Conservation (phyloP, 73 alveolate genomes). For the Effrenium voratum region DNA sequence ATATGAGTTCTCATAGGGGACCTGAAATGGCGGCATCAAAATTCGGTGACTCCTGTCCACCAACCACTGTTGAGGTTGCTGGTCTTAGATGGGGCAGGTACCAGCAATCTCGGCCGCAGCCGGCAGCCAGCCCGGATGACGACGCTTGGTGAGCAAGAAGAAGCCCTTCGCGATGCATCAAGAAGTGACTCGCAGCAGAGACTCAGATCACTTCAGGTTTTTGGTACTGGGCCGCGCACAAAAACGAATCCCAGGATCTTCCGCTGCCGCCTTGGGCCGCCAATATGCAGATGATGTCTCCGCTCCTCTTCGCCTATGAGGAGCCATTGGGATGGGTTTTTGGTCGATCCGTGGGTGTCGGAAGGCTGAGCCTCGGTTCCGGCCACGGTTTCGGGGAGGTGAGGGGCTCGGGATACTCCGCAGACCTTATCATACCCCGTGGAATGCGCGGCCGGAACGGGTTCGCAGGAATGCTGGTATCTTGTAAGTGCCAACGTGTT, state of each 20-base stretch:
- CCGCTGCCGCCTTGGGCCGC: slow-evolving; percentile 94
- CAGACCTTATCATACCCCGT: too few species aligned
- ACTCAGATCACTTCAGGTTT: neutral
- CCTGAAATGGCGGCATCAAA: too few species aligned
- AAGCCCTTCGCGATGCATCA: neutral
- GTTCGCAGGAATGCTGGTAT: too few species aligned
- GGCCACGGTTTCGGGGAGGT: too few species aligned
- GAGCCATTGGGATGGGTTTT: neutral
- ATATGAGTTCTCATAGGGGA: too few species aligned
- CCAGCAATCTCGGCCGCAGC: slow-evolving; percentile 69
- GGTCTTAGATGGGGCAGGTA: slow-evolving; percentile 59
- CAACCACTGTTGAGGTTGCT: too few species aligned
- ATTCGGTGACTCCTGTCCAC: too few species aligned
- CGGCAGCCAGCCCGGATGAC: slow-evolving; percentile 56
- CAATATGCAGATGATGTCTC: slow-evolving; percentile 94
- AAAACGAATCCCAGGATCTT: neutral
- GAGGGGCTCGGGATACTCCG: too few species aligned
- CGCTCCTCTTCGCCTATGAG: slow-evolving; percentile 83
- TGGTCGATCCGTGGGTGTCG: too few species aligned
- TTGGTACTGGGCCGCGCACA: neutral
- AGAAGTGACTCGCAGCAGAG: neutral
- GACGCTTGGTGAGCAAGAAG: neutral
- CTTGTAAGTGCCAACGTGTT: too few species aligned
- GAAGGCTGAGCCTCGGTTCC: too few species aligned
- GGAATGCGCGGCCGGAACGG: too few species aligned